Evolutionary conservation across 2,329 filamentous ascomycete species (phyloP).

Genomic region (Lecanosticta acicola): DNA sequence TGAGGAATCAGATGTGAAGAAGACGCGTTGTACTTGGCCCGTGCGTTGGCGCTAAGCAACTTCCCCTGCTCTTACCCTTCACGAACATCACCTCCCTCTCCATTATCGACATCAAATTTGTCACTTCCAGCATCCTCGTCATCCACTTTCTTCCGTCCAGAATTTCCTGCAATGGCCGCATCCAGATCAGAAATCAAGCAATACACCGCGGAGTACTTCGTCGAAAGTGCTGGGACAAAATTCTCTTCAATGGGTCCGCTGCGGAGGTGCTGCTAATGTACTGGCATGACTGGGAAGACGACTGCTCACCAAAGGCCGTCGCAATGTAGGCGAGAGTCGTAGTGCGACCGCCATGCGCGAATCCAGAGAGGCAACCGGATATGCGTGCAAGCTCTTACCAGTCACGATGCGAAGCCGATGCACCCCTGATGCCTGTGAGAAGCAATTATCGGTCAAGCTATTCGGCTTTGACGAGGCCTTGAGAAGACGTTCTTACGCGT

Average conservation of each 20-base stretch:
- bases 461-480: not conserved
- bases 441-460: not conserved
- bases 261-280: not conserved
- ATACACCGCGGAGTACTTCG: not conserved
- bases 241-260: not conserved
- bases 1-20: no score
- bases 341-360: not conserved
- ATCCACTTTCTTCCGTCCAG: not conserved
- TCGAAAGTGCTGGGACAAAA: not conserved
- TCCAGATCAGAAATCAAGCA: no score
- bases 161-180: not conserved
- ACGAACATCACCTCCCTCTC: no score
- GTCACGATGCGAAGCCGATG: not conserved
- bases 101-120: no score
- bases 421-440: not conserved
- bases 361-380: not conserved
- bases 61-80: no score
- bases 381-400: not conserved
- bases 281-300: not conserved
- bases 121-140: not conserved
- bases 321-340: not conserved
- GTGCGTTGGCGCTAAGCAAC: no score
- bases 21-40: no score
- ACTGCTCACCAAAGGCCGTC: not conserved
- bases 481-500: no score